Base-by-base conservation (phyloP, 2,329 filamentous ascomycete species). In the Neoscytalidium dimidiatum region DNA sequence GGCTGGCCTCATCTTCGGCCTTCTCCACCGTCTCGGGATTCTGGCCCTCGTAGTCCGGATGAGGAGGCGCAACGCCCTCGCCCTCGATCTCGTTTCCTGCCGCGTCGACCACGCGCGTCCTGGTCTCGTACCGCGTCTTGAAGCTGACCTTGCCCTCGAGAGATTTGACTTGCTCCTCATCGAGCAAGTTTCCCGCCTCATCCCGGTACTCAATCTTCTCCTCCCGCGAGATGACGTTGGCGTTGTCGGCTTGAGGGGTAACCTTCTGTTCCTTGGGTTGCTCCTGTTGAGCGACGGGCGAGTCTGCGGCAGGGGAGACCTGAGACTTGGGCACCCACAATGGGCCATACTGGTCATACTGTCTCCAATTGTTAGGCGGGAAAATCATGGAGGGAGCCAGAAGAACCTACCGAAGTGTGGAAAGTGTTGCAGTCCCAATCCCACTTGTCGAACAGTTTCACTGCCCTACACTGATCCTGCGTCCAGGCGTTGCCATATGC, bases 361-460 rank as follows among this genome's bases (percentile, higher is more conserved):
- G 23, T 46, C 17, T 23, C 19, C 5, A 4, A 19, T 13, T 21
- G 61, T 64, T 38, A 66, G 49, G 38, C 53, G 13, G 51, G 0
- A 3, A 9, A 14, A 1, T 7, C 11, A 6, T 19, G 31, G 7
- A 13, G 9, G 19, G 28, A 5, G 3, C 9, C 3, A 41, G 17
- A 33, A 29, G 14, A 38, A 90, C 92, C 91, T 88, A 97, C 94
- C 75, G 88, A 88, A 69, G 89, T 89, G 71, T 90, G 84, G 83
- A 99, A 99, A 66, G 87, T 94, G 78, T 96, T 97, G 86, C 95
- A 99, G 79, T 99, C 95, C 86, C 94, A 99, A 77, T 99, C 95
- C 95, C 95, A 99, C 1, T 88, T 90, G 66, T 85, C 83, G 75
- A 98, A 89, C 13, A 99, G 83, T 83, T 98, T 98, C 67, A 95